Evolutionary conservation across 73 alveolate species (phyloP).

Genomic region (Paramecium caudatum): DNA sequence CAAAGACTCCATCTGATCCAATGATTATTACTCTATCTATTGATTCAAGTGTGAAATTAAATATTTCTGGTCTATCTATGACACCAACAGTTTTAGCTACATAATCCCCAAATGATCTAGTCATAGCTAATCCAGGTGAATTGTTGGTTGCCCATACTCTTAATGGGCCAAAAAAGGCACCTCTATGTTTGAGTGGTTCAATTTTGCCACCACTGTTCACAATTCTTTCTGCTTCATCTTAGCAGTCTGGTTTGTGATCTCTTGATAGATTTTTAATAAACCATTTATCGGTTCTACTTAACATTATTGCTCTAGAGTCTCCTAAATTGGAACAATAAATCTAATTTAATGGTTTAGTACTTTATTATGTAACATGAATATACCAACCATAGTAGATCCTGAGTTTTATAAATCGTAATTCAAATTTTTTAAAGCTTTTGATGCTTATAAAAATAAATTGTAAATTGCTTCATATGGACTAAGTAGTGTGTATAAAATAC

Average conservation of each 20-base stretch:
- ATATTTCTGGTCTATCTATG: background rate
- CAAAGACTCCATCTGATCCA: constrained; percentile 19
- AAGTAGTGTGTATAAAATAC: background rate
- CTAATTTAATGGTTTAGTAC: background rate
- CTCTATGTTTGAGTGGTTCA: constrained; percentile 79
- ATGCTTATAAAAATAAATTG: background rate
- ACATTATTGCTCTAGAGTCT: constrained; percentile 93
- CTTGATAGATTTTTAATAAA: constrained; percentile 86
- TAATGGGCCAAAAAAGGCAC: constrained; percentile 78
- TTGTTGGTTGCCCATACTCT: constrained; percentile 79
- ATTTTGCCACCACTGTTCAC: constrained; percentile 89
- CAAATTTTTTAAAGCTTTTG: background rate
- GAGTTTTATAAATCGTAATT: background rate
- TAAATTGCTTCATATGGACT: background rate
- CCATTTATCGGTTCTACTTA: constrained; percentile 76
- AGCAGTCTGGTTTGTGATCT: constrained; percentile 97
- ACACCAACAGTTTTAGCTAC: constrained; percentile 2
- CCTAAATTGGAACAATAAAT: constrained; percentile 92
- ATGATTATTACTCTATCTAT: background rate
- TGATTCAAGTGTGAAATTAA: background rate
- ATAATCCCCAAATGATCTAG: constrained; percentile 79
- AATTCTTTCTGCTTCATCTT: constrained; percentile 95
- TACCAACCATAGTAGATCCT: background rate
- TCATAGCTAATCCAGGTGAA: constrained; percentile 82
- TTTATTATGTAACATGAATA: constrained; percentile 16